Evolutionary conservation across 768 basidiomycete species (phyloP), one percentile per base, ranked within the genome.

Genomic region (Mycena metata): DNA sequence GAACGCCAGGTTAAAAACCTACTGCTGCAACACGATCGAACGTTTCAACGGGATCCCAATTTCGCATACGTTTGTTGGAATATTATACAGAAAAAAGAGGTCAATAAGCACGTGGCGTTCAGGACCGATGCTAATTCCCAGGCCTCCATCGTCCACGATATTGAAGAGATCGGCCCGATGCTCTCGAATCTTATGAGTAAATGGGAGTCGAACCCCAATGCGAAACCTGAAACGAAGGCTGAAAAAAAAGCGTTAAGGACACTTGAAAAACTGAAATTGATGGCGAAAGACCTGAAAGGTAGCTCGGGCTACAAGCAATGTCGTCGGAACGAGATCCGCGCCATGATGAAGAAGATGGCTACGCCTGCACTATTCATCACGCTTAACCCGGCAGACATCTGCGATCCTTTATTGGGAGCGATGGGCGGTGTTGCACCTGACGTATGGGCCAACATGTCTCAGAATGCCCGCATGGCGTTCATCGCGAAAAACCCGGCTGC

Each of bases 331-430:
- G 69, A 78, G 58, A 78, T 78, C 11, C 58, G 74, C 0, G 73
- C 57, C 0, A 19, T 77, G 35, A 78, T 74, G 41, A 66, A 69
- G n/a, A 42, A 55, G 6, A 54, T 66, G 17, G 76, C 78, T 0
- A n/a, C 75, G 7, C 79, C 75, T 10, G 73, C 64, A 12, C 74
- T 79, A 17, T 80, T 74, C 52, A 16, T 80, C 5, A 80, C 79
- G 0, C 61, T 80, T 1, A 79, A 79, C 56, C 79, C 79, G 11
- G 68, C 75, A 1, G 78, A 79, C 60, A 60, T 77, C 6, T 60
- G 73, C 21, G 72, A 76, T 62, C 75, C 77, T 0, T 17, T 79
- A 1, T 64, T 80, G 19, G 66, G 69, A 9, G 60, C 79, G n/a
- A 50, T 78, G 4, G 65, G 62, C 10, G 77, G 79, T 1, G 47